A percentile compares a stretch with the other conserved stretches of the same genome.
Evolutionary conservation across 257 asterid species (phyloP).

Genomic region (Oldenlandia corymbosa): DNA sequence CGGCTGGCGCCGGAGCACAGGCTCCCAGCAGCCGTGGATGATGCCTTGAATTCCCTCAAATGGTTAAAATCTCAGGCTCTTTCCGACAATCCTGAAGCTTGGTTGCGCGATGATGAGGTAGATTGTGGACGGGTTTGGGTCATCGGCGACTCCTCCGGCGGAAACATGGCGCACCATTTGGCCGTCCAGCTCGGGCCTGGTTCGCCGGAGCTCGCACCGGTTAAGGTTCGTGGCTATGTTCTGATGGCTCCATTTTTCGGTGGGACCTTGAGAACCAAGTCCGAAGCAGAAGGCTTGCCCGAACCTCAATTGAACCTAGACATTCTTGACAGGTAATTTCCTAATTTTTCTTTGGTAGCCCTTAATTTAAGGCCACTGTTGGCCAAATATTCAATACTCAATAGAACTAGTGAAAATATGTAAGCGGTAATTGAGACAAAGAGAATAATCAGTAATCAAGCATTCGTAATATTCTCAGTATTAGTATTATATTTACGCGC

Average conservation of each 20-base stretch:
- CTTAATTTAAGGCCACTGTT: no score
- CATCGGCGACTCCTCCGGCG: conserved; percentile 86
- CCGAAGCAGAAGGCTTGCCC: conserved; percentile 53
- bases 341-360: no score
- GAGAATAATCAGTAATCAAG: no score
- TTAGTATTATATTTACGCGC: neutral
- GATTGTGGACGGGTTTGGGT: conserved; percentile 53
- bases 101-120: conserved; percentile 17
- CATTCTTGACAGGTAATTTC: conserved; percentile 58
- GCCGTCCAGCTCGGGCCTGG: conserved; percentile 61
- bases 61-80: conserved; percentile 60
- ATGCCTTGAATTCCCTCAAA: conserved; percentile 38
- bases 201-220: conserved; percentile 47
- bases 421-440: neutral
- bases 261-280: conserved; percentile 57
- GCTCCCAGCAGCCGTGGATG: conserved; percentile 71
- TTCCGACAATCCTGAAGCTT: neutral
- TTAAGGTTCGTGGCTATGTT: conserved; percentile 65
- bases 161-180: conserved; percentile 81
- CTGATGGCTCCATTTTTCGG: conserved; percentile 88
- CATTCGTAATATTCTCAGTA: neutral
- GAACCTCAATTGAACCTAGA: conserved; percentile 48
- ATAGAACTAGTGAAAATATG: no score
- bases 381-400: no score
- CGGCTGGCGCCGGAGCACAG: conserved; percentile 80